A percentile compares a stretch with the other conserved stretches of the same genome.
Evolutionary conservation across 179 eudicot genomes (phyloP).

Genomic region (Dionaea muscipula): DNA sequence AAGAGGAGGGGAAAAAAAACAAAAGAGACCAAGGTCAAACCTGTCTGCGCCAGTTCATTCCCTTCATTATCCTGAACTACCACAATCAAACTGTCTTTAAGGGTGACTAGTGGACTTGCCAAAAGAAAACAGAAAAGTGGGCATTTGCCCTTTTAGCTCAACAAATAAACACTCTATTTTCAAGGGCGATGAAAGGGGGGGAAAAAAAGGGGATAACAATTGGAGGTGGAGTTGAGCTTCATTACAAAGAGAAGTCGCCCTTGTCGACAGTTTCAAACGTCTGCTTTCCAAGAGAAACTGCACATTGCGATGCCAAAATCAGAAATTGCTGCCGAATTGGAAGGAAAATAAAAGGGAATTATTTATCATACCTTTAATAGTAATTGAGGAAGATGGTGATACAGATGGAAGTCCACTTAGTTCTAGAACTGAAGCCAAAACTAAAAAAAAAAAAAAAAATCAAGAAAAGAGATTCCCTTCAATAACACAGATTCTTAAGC

Average conservation of each 20-base stretch:
- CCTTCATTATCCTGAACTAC: conserved; percentile 51
- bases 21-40: conserved; percentile 20
- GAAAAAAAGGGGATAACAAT: background rate
- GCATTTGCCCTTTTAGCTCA: background rate
- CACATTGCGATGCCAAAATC: conserved; percentile 14
- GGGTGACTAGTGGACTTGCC: conserved; percentile 48
- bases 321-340: background rate
- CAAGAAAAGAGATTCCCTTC: background rate
- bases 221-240: conserved; percentile 17
- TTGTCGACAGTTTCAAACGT: conserved; percentile 40
- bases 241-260: conserved; percentile 73
- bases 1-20: background rate
- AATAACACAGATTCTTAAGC: background rate
- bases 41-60: conserved; percentile 55
- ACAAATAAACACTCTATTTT: background rate
- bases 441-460: background rate
- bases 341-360: background rate
- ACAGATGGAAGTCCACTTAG: conserved; percentile 45
- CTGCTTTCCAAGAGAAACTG: conserved; percentile 80
- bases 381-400: conserved; percentile 35
- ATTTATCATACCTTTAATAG: conserved; percentile 37
- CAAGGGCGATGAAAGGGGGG: background rate
- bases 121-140: conserved; percentile 1
- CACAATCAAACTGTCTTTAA: conserved; percentile 56
- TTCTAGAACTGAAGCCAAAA: conserved; percentile 51